phyloP scores from a whole-genome alignment of 2,329 filamentous ascomycete genomes.

The Monilinia vaccinii-corymbosi region DNA sequence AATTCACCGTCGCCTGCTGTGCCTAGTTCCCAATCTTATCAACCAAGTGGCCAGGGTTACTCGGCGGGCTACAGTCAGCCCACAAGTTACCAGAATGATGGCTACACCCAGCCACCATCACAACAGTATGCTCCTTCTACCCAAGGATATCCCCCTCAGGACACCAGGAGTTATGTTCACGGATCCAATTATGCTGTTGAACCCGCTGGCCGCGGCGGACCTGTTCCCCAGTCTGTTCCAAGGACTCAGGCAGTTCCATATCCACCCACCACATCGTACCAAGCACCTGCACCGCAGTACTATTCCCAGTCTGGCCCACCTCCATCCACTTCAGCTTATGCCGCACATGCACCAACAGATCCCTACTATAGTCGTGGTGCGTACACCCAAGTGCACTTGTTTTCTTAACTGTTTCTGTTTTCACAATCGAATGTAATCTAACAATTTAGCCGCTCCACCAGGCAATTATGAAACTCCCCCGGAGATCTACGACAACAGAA shows the following conservation, averaged over 20 bases:
- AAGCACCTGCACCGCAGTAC: conserved; percentile 15
- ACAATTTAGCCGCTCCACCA: conserved; percentile 27
- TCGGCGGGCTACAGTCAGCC: conserved; percentile 20
- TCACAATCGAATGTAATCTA: conserved; percentile 25
- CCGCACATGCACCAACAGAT: conserved; percentile 38
- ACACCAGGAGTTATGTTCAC: conserved; percentile 25
- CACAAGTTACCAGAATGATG: conserved; percentile 20
- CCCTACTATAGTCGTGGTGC: conserved; percentile 50
- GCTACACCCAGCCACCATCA: conserved; percentile 14
- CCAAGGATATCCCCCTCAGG: conserved; percentile 14
- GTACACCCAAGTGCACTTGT: conserved; percentile 33
- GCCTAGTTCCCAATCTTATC: conserved; percentile 8
- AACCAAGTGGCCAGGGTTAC: conserved; percentile 13
- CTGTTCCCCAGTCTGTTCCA: conserved; percentile 12
- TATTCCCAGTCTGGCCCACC: conserved; percentile 29
- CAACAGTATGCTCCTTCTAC: conserved; percentile 9
- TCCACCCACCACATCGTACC: conserved; percentile 7
- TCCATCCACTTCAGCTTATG: conserved; percentile 30
- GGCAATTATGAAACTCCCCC: conserved; percentile 16
- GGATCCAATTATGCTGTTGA: conserved; percentile 23
- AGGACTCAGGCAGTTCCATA: conserved; percentile 15
- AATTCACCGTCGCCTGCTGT: conserved; percentile 14
- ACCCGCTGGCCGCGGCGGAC: conserved; percentile 11
- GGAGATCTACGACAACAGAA: conserved; percentile 18
- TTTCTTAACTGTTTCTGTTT: conserved; percentile 12